Conservation (phyloP, 345 rosid species). For the Zanthoxylum bungeanum region DNA sequence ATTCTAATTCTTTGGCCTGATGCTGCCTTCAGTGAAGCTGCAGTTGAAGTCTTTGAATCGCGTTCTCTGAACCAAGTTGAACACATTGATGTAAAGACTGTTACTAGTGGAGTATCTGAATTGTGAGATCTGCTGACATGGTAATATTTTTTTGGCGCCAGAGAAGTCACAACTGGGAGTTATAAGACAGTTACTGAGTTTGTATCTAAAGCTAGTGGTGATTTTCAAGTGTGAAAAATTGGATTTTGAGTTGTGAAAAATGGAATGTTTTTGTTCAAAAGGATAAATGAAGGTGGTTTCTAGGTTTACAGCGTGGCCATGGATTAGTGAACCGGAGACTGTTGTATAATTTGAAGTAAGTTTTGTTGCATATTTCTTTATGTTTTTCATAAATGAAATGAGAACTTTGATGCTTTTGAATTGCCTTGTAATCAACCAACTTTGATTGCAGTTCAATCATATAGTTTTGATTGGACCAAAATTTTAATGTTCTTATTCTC, state of each 20-base stretch:
- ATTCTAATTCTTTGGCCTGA: slow-evolving; percentile 56
- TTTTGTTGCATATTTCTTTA: neutral
- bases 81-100: slow-evolving; percentile 40
- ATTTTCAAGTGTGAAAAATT: slow-evolving; percentile 79
- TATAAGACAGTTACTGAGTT: slow-evolving; percentile 33
- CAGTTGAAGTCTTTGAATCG: slow-evolving; percentile 36
- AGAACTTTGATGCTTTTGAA: neutral
- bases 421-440: no score
- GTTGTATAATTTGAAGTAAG: slow-evolving; percentile 71
- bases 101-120: slow-evolving; percentile 16
- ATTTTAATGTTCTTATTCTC: no score
- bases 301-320: slow-evolving; percentile 60
- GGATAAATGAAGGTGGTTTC: slow-evolving; percentile 67
- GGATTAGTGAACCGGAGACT: slow-evolving; percentile 72
- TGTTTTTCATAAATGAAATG: neutral
- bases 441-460: no score
- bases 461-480: no score
- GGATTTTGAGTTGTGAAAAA: slow-evolving; percentile 73
- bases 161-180: slow-evolving; percentile 43
- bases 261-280: slow-evolving; percentile 71
- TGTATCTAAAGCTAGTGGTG: slow-evolving; percentile 66
- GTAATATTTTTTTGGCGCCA: slow-evolving; percentile 67
- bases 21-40: slow-evolving; percentile 27
- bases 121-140: slow-evolving; percentile 52
- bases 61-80: slow-evolving; percentile 27